Evolutionary conservation across 2,329 filamentous ascomycete species (phyloP), one percentile per base, ranked within the genome.

Genomic region (Penicillium nordicum): DNA sequence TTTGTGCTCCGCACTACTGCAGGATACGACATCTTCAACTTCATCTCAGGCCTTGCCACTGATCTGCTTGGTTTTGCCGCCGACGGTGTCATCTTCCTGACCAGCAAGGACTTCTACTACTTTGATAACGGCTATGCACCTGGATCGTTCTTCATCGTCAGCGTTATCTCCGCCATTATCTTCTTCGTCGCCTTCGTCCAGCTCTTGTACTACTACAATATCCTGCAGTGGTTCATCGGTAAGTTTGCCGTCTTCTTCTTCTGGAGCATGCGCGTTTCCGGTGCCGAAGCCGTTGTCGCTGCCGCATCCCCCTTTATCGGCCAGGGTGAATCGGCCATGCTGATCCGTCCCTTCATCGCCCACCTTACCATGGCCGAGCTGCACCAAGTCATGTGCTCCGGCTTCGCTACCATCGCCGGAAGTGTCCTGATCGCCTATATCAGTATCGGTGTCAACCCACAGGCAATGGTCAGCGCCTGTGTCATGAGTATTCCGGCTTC

Each of bases 401-500:
- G 92, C 60, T 96, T 95, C 66, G 92, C 92, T 25, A 96, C 92
- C 45, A 96, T 97, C 66, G 89, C 92, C 12, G 92, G 92, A 59
- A 91, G 87, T 67, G 90, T 95, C 12, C 79, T 97, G 37, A 88
- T 94, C 29, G 89, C 89, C 14, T 97, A 96, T 74, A 92, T 96
- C 61, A 79, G 81, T 29, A 85, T 96, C 67, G 92, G 92, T 40
- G 81, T 96, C 53, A 94, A 92, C 72, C 80, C 89, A 0, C 88
- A 95, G 72, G 92, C 90, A 3, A 80, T 97, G 45, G 88, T 96
- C 29, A 96, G 90, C 2, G 92, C 89, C 8, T 96, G 92, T 71
- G 92, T 96, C 72, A 97, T 97, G 92, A 92, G 88, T 66, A 96
- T 96, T 62, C 92, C 92, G 0, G 92, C 92, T 1, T 95, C 91